A percentile compares a stretch with the other conserved stretches of the same genome.
These are phyloP conservation scores for Panicum virgatum DNA, from an alignment of 202 grass and related monocot genomes.

Conservation along the genomic window DNA sequence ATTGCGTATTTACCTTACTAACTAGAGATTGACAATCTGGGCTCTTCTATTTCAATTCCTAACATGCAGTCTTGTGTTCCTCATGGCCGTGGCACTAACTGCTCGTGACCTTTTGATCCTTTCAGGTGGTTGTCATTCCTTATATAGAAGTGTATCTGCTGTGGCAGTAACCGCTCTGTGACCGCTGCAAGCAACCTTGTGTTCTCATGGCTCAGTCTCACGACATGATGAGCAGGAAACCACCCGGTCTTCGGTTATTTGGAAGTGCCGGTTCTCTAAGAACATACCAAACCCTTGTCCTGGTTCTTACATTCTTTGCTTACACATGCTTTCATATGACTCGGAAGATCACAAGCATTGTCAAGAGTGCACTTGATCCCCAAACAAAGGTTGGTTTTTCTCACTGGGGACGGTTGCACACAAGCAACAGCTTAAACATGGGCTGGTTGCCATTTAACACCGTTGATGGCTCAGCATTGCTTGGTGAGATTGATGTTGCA, in stretches of 20 bases:
- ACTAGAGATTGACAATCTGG: not conserved
- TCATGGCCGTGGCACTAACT: not conserved
- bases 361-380: constrained; percentile 76
- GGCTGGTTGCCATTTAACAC: constrained; percentile 76
- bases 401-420: constrained; percentile 38
- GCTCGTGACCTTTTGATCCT: not conserved
- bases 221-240: constrained; percentile 38
- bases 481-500: constrained; percentile 74
- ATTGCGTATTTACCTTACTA: not conserved
- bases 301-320: constrained; percentile 78
- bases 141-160: not conserved
- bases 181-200: not conserved
- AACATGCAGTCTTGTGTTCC: not conserved
- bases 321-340: constrained; percentile 82
- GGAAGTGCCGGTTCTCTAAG: constrained; percentile 24
- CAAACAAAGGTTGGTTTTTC: constrained; percentile 55
- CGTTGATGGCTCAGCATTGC: constrained; percentile 55
- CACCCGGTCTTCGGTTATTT: constrained; percentile 42
- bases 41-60: not conserved
- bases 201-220: constrained; percentile 40
- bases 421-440: constrained; percentile 11
- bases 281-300: constrained; percentile 61
- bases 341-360: constrained; percentile 78
- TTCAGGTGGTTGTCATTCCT: constrained; percentile 39
- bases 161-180: not conserved